Evolutionary conservation across 2,329 filamentous ascomycete species (phyloP).

Genomic region (Fusarium secorum): DNA sequence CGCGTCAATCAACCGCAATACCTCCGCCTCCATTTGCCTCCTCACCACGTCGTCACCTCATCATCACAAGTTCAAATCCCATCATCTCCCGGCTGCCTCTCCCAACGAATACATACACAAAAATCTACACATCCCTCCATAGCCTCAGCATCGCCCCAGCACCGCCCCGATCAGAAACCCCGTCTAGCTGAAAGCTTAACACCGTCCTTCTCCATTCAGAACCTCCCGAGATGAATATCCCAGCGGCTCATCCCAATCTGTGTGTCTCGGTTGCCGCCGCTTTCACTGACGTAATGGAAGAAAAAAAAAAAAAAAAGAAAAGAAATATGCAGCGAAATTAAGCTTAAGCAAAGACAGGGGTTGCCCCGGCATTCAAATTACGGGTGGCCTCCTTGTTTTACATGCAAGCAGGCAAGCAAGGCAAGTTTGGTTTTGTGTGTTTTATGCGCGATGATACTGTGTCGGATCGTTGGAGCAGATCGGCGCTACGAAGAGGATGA

Average conservation of each 20-base stretch:
- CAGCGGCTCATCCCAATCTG: background rate
- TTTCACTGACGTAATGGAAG: background rate
- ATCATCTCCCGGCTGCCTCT: background rate
- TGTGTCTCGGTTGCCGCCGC: background rate
- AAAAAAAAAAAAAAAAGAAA: background rate
- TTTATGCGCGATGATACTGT: background rate
- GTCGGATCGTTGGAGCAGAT: slow-evolving; percentile 5
- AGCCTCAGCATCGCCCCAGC: slow-evolving; percentile 8
- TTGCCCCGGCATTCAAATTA: background rate
- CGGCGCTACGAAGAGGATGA: background rate
- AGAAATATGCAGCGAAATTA: slow-evolving; percentile 3
- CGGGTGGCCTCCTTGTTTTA: background rate
- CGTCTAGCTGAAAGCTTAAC: background rate
- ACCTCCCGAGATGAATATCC: background rate
- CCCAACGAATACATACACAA: background rate
- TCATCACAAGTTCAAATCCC: background rate
- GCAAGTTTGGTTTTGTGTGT: background rate
- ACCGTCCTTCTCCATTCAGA: slow-evolving; percentile 2
- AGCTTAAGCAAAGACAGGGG: slow-evolving; percentile 8
- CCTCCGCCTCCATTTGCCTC: background rate
- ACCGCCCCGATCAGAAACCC: slow-evolving; percentile 12
- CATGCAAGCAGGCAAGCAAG: too few species aligned
- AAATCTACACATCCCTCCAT: background rate
- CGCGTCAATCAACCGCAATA: background rate
- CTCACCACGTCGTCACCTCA: background rate